phyloP scores from a whole-genome alignment of 768 basidiomycete species.

The Neoboletus magnificus region DNA sequence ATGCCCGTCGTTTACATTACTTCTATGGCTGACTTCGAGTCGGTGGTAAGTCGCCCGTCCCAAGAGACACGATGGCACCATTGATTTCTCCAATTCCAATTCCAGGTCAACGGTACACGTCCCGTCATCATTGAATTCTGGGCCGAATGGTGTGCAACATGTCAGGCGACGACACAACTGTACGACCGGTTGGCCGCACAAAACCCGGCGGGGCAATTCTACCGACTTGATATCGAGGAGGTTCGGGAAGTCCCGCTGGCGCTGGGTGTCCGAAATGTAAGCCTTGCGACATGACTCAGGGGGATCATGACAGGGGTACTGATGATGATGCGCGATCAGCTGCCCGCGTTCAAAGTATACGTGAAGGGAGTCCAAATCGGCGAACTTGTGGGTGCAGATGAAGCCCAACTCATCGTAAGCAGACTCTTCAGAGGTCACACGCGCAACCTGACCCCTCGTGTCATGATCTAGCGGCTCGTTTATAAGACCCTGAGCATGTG shows the following conservation, averaged over 20 bases:
- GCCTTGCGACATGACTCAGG: conserved; percentile 1
- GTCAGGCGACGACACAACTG: conserved; percentile 16
- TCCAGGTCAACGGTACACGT: conserved; percentile 18
- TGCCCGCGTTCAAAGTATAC: conserved; percentile 31
- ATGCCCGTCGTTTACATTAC: conserved; percentile 27
- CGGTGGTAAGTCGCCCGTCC: conserved; percentile 15
- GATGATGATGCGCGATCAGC: conserved; percentile 15
- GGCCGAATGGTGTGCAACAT: conserved; percentile 31
- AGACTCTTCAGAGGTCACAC: conserved; percentile 2
- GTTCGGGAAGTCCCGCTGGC: conserved; percentile 23
- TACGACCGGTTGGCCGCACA: conserved; percentile 27
- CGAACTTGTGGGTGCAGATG: conserved; percentile 29
- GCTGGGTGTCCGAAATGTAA: conserved; percentile 25
- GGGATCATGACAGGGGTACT: conserved; percentile 15
- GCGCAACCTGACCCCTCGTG: conserved; percentile 18
- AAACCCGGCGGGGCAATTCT: conserved; percentile 26
- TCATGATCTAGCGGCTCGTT: conserved; percentile 25
- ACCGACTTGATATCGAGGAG: conserved; percentile 32
- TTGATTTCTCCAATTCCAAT: conserved; percentile 2
- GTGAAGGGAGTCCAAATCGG: conserved; percentile 30
- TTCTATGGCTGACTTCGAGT: conserved; percentile 26
- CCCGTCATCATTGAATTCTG: conserved; percentile 32
- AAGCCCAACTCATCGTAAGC: conserved; percentile 22
- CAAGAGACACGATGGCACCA: neutral
- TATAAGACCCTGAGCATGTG: conserved; percentile 29